These are phyloP conservation scores for Neurospora sp. DNA, from an alignment of 495 filamentous ascomycete species.

Conservation along the genomic window DNA sequence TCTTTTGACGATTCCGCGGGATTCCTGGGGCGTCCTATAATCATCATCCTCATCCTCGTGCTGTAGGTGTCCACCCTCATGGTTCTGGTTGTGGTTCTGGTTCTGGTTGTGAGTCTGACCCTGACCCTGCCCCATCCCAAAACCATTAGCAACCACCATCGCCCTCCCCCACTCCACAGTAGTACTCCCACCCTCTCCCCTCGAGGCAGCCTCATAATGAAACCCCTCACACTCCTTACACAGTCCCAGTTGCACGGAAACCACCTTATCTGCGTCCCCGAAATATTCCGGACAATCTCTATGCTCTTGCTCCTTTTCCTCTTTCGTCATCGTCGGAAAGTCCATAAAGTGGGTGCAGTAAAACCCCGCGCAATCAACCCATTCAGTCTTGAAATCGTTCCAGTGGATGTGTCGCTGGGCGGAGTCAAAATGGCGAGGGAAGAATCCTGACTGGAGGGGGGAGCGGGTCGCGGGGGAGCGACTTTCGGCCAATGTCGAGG, in stretches of 20 bases:
- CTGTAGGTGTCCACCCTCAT: too few relatives aligned
- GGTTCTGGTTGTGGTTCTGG: too few relatives aligned
- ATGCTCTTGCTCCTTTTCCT: neutral
- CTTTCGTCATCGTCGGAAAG: neutral
- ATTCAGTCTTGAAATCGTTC: neutral
- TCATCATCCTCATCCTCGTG: too few relatives aligned
- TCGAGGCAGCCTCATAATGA: neutral
- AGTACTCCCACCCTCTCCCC: neutral
- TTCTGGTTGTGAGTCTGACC: too few relatives aligned
- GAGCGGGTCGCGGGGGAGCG: neutral
- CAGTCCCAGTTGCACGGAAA: neutral
- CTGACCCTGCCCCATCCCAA: neutral
- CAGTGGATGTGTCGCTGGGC: neutral
- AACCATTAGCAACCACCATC: neutral
- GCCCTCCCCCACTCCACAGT: neutral
- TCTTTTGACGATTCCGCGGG: too few relatives aligned
- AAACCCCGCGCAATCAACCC: neutral
- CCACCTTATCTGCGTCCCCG: neutral
- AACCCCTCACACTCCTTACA: neutral
- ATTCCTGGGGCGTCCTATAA: too few relatives aligned
- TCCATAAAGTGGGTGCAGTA: neutral
- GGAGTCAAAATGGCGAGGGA: neutral
- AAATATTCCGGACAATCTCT: neutral
- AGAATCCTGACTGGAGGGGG: neutral
- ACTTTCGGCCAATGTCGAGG: accelerated